A percentile compares a stretch with the other conserved stretches of the same genome.
Evolutionary conservation across 768 basidiomycete genomes (phyloP).

Genomic region (Mycena galericulata): DNA sequence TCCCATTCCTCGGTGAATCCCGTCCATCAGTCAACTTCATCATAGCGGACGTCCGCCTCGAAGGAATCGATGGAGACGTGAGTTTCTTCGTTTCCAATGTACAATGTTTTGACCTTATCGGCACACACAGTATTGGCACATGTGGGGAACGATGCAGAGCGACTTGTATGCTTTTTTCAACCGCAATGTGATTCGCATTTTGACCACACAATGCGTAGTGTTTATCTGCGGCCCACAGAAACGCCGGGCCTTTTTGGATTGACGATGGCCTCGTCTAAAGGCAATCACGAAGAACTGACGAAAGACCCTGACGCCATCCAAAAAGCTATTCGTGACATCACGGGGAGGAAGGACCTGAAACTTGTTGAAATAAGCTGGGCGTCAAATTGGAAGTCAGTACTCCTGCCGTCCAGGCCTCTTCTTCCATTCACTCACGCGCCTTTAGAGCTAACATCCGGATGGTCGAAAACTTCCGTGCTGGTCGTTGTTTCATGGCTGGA

Average conservation of each 20-base stretch:
- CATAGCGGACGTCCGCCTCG: constrained; percentile 50
- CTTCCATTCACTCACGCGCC: not conserved
- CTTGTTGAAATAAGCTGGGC: constrained; percentile 1
- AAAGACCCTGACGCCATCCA: not conserved
- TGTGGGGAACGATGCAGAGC: constrained; percentile 44
- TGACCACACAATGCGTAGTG: not conserved
- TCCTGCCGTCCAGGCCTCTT: not conserved
- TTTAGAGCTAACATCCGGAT: constrained; percentile 37
- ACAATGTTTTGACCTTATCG: not conserved
- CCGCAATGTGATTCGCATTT: not conserved
- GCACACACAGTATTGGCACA: constrained; percentile 55
- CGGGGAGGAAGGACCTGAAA: not conserved
- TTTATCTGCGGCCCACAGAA: constrained; percentile 5
- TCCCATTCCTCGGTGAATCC: constrained; percentile 45
- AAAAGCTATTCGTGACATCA: not conserved
- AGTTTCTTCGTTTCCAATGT: constrained; percentile 20
- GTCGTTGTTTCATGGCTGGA: constrained; percentile 55
- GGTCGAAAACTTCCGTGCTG: constrained; percentile 51
- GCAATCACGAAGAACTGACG: not conserved
- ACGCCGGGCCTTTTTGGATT: not conserved
- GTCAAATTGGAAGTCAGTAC: constrained; percentile 1
- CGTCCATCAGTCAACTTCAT: constrained; percentile 37
- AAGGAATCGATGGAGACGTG: constrained; percentile 54
- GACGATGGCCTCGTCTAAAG: not conserved
- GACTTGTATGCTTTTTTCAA: not conserved